These are phyloP conservation scores for Neoboletus magnificus DNA, from an alignment of 768 basidiomycete species.

Conservation along the genomic window DNA sequence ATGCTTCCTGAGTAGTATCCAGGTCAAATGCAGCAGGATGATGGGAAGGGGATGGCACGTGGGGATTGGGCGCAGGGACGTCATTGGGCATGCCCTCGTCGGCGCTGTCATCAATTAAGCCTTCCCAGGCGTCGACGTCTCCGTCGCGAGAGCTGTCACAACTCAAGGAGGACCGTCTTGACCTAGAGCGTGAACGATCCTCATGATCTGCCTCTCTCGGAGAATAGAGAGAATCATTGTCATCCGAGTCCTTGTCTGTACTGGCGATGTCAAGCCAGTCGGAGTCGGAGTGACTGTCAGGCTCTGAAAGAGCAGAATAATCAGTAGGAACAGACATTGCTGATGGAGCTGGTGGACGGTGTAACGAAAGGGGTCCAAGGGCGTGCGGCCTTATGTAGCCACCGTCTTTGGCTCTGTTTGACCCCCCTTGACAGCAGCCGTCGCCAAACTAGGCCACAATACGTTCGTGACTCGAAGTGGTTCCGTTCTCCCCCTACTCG, in stretches of 20 bases:
- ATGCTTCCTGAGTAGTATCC: conserved; percentile 31
- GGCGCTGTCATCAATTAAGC: conserved; percentile 60
- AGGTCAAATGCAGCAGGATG: conserved; percentile 26
- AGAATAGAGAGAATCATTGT: conserved; percentile 62
- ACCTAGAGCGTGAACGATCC: conserved; percentile 50
- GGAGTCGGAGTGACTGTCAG: conserved; percentile 69
- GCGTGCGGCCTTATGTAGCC: conserved; percentile 24
- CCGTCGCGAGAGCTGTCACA: conserved; percentile 63
- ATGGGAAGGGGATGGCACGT: conserved; percentile 20
- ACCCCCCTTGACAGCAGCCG: conserved; percentile 5
- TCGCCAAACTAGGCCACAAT: neutral
- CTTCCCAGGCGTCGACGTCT: conserved; percentile 77
- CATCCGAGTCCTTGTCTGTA: conserved; percentile 60
- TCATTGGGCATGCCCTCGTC: conserved; percentile 42
- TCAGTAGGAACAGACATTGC: conserved; percentile 36
- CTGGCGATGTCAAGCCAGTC: conserved; percentile 82
- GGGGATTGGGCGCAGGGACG: conserved; percentile 20
- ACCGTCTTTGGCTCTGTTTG: conserved; percentile 31
- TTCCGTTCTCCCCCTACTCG: neutral
- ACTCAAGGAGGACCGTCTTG: conserved; percentile 69
- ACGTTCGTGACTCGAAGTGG: neutral
- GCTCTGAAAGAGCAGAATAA: conserved; percentile 52
- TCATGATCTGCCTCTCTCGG: conserved; percentile 60
- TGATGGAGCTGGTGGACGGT: conserved; percentile 20
- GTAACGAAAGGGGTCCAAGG: conserved; percentile 30